Evolutionary conservation across 2,329 filamentous ascomycete species (phyloP), one percentile per base, ranked within the genome.

Genomic region (Fusarium sp.): DNA sequence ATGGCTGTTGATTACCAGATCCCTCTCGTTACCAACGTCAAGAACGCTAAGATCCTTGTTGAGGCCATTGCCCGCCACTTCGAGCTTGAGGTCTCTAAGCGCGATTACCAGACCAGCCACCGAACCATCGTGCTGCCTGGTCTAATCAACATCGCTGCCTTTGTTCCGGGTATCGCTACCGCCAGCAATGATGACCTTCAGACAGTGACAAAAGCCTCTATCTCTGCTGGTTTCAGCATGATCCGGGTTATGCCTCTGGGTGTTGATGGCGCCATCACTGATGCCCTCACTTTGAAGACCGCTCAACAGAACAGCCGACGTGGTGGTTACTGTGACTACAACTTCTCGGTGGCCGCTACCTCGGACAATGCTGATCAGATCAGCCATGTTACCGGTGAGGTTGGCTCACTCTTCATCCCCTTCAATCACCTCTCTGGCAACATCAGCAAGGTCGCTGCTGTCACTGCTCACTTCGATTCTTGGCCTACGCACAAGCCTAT

Each of bases 1-100:
- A 98, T 99, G 95, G 96, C 96, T 41, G 96, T 99, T 47, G 96
- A 98, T 84, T 91, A 98, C 85, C 96, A 98, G 85, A 97, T 96
- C 62, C 96, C 96, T 66, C 87, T 99, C 69, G 96, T 99, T 24
- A 99, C 96, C 62, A 99, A 99, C 79, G 96, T 99, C 83, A 99
- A 99, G 89, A 98, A 98, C 81, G 96, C 96, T 68, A 99, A 98
- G 88, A 94, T 99, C 68, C 85, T 99, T 58, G 92, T 99, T 60
- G 96, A 99, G 85, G 96, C 96, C 28, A 94, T 99, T 74, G 92
- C 95, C 64, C 92, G 96, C 67, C 93, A 97, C 82, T 98, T 94
- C 80, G 91, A 95, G 76, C 88, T 99, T 61, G 91, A 94, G 42
- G 91, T 99, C 65, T 90, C 91, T 80, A 92, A 91, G 74, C 91